These are phyloP conservation scores for Gastrolobium villosum DNA, from an alignment of 306 rosid species.

Conservation along the genomic window DNA sequence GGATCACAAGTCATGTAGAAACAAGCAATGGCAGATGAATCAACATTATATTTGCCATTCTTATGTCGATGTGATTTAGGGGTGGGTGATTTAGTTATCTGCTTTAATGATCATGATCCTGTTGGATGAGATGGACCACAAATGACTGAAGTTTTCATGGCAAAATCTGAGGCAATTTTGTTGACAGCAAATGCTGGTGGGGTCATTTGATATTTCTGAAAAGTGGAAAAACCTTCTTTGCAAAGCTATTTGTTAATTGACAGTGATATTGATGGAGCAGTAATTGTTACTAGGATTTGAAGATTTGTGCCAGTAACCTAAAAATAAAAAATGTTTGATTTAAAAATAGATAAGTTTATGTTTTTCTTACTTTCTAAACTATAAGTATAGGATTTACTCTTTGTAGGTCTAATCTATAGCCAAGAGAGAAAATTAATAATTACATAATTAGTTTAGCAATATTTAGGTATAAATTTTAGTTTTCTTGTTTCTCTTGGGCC, in stretches of 20 bases:
- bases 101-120: conserved; percentile 36
- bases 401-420: conserved; percentile 20
- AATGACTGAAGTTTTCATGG: conserved; percentile 43
- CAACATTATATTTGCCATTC: conserved; percentile 32
- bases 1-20: conserved; percentile 39
- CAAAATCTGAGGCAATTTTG: conserved; percentile 42
- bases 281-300: conserved; percentile 41
- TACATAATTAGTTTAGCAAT: background rate
- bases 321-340: background rate
- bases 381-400: background rate
- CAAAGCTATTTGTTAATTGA: conserved; percentile 44
- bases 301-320: background rate
- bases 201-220: conserved; percentile 45
- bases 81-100: conserved; percentile 32
- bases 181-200: conserved; percentile 49
- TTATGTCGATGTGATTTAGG: conserved; percentile 29
- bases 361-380: background rate
- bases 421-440: conserved; percentile 19
- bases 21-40: conserved; percentile 38
- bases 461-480: background rate
- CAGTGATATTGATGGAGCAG: conserved; percentile 44
- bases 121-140: conserved; percentile 42
- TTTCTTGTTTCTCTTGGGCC: conserved; percentile 11
- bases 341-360: background rate
- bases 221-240: conserved; percentile 42